A percentile compares a stretch with the other conserved stretches of the same genome.
These are phyloP conservation scores for Russula sp. DNA, from an alignment of 768 basidiomycete species.

Conservation along the genomic window DNA sequence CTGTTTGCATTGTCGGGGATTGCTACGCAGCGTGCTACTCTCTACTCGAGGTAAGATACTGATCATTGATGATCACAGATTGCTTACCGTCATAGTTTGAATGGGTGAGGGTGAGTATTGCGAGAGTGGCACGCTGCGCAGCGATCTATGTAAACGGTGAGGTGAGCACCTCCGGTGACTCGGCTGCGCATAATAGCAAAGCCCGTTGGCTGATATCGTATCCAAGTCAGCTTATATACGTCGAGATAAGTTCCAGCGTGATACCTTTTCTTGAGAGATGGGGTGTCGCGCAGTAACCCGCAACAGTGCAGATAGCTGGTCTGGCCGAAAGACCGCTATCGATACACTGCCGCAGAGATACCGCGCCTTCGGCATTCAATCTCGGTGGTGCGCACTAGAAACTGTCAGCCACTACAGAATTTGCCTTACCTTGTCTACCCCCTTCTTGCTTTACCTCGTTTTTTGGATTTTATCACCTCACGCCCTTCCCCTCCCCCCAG, in stretches of 20 bases:
- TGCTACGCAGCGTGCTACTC: too few species aligned
- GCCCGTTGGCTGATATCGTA: neutral
- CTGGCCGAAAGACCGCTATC: slow-evolving; percentile 9
- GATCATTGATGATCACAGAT: too few species aligned
- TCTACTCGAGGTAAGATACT: too few species aligned
- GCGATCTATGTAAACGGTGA: too few species aligned
- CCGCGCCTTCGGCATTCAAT: neutral
- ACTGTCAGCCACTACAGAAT: neutral
- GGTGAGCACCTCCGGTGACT: too few species aligned
- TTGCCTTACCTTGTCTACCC: neutral
- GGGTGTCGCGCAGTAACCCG: neutral
- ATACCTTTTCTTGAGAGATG: neutral
- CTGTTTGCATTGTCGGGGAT: too few species aligned
- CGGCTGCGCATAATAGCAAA: neutral
- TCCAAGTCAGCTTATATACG: neutral
- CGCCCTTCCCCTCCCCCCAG: neutral
- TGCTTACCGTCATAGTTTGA: too few species aligned
- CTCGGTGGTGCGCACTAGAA: neutral
- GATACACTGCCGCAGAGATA: neutral
- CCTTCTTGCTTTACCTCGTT: too few species aligned
- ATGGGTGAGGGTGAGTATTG: too few species aligned
- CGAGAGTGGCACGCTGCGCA: too few species aligned
- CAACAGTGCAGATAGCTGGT: slow-evolving; percentile 2
- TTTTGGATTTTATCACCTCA: too few species aligned
- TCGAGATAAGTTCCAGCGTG: neutral